Conservation (phyloP, 768 basidiomycete species). For the Collybia sp. region DNA sequence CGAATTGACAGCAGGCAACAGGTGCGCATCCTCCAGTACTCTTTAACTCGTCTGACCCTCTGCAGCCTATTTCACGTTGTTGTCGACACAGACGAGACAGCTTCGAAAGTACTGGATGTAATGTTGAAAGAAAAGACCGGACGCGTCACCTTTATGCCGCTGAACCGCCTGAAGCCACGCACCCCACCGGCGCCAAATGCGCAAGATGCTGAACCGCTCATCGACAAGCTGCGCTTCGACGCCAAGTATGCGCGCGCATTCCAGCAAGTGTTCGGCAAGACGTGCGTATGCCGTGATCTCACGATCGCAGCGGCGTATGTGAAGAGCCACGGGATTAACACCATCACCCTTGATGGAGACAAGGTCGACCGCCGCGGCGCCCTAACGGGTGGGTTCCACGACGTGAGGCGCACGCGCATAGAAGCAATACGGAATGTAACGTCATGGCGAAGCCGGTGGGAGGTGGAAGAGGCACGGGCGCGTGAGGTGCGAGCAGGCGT, state of each 20-base stretch:
- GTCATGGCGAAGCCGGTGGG: conserved; percentile 69
- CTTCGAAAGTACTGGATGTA: conserved; percentile 82
- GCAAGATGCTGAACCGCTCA: conserved; percentile 73
- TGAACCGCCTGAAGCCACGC: conserved; percentile 89
- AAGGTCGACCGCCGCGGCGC: conserved; percentile 96
- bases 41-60: background rate
- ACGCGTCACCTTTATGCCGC: conserved; percentile 96
- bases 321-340: conserved; percentile 91
- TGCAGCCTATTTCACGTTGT: conserved; percentile 92
- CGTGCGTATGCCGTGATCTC: conserved; percentile 91
- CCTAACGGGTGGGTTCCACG: conserved; percentile 94
- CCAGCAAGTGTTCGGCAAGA: conserved; percentile 96
- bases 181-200: conserved; percentile 60
- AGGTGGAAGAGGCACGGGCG: conserved; percentile 57
- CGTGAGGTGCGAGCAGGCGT: conserved; percentile 75
- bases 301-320: conserved; percentile 92
- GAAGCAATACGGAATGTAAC: conserved; percentile 79
- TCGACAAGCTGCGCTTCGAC: conserved; percentile 81
- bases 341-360: conserved; percentile 96
- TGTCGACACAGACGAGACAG: conserved; percentile 94
- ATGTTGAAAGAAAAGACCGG: conserved; percentile 95
- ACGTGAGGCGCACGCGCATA: conserved; percentile 83
- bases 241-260: conserved; percentile 73
- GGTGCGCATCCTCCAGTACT: conserved; percentile 37
- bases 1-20: conserved; percentile 94